Evolutionary conservation across 495 filamentous ascomycete species (phyloP), one percentile per base, ranked within the genome.

Genomic region (Lophiostoma macrostomum): DNA sequence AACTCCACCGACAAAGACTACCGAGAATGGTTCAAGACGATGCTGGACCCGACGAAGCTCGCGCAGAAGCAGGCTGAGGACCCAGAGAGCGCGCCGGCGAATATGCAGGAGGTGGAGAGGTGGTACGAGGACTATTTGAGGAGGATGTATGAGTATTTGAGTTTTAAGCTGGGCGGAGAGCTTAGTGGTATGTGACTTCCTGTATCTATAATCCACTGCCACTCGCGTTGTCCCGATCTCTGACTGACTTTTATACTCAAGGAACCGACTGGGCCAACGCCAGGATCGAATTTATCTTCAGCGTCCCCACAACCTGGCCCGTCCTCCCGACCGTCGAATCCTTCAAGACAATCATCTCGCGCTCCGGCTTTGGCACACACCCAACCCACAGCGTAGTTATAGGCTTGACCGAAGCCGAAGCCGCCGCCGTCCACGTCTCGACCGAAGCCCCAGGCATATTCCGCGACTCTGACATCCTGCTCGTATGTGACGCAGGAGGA

Each of bases 391-490:
- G 64, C 4, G 76, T 75, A 1, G 63, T 56, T n/a, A 80, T 87
- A 34, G 79, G 80, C n/a, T 64, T 86, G 13, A 87, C 83, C 0
- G 83, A 87, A 62, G 81, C 83, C 3, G 83, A 86, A 64, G 83
- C 83, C 4, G 82, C 82, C 5, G 83, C 83, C 11, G 80, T 84
- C 0, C 75, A 78, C 61, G 71, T 74, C 0, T 72, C 71, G 5
- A 73, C 71, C 18, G 71, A 72, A 31, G 70, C 61, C 19, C 66
- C 55, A 37, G 65, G 54, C 5, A 58, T 63, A 8, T 67, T 69
- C 22, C 46, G 70, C 58, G 65, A 65, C 20, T 51, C 68, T n/a
- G 76, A 79, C 58, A 69, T 73, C 7, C 60, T 80, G 6, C 62
- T 81, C 23, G 70, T 81, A 25, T 81, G 78, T 53, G 78, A 81